A percentile compares a stretch with the other conserved stretches of the same genome.
phyloP scores from a whole-genome alignment of 2,329 filamentous ascomycete species.

The Botrytis hyacinthi region DNA sequence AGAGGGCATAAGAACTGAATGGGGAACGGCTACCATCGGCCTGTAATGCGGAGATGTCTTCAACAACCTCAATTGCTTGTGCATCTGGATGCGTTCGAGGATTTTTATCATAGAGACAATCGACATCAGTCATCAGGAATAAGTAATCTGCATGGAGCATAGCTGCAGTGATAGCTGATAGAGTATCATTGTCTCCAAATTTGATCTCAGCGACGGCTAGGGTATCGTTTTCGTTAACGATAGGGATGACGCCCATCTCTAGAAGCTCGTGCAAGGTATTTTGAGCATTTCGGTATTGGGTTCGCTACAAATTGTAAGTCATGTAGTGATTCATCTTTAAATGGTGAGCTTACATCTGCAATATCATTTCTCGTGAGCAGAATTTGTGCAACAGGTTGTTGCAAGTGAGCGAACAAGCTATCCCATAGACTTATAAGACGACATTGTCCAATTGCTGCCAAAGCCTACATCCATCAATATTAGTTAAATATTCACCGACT shows the following conservation, averaged over 20 bases:
- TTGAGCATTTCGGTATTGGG: slow-evolving; percentile 93
- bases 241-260: slow-evolving; percentile 93
- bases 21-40: slow-evolving; percentile 62
- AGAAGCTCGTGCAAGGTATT: slow-evolving; percentile 90
- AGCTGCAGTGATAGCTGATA: slow-evolving; percentile 92
- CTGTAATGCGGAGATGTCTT: slow-evolving; percentile 77
- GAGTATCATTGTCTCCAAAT: slow-evolving; percentile 97
- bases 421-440: slow-evolving; percentile 95
- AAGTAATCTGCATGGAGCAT: slow-evolving; percentile 97
- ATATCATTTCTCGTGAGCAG: slow-evolving; percentile 94
- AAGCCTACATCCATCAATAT: slow-evolving; percentile 52
- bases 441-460: slow-evolving; percentile 95
- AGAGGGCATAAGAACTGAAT: not conserved
- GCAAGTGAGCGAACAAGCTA: slow-evolving; percentile 80
- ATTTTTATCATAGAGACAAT: slow-evolving; percentile 96
- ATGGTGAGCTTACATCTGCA: slow-evolving; percentile 65
- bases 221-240: slow-evolving; percentile 99
- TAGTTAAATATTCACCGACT: not conserved
- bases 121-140: slow-evolving; percentile 98
- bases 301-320: slow-evolving; percentile 54
- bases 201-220: slow-evolving; percentile 97
- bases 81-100: slow-evolving; percentile 83
- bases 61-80: slow-evolving; percentile 84
- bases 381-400: slow-evolving; percentile 91
- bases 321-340: slow-evolving; percentile 19